Evolutionary conservation across 129 eudicot species (phyloP).

Genomic region (Lactuca saligna): DNA sequence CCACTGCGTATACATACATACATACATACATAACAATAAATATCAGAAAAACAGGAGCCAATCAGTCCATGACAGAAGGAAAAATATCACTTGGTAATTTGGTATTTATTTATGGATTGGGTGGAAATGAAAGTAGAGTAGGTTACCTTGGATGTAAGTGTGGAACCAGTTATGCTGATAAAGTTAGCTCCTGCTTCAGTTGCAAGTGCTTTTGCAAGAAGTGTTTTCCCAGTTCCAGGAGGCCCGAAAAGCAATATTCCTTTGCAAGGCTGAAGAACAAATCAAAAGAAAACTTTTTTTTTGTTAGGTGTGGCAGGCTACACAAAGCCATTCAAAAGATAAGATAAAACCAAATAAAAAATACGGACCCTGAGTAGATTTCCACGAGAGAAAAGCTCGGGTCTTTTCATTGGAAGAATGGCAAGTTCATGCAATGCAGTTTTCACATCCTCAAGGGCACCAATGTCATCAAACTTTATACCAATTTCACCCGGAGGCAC

Average conservation of each 20-base stretch:
- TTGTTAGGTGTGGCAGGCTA: conserved; percentile 7
- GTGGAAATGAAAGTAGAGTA: too few species aligned
- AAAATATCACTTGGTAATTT: not conserved
- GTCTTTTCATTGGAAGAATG: conserved; percentile 97
- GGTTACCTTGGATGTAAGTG: conserved; percentile 92
- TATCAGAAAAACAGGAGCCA: not conserved
- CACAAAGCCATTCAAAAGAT: not conserved
- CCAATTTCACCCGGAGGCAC: conserved; percentile 99
- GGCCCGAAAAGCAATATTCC: conserved; percentile 98
- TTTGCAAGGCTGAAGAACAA: conserved; percentile 79
- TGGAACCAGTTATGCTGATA: conserved; percentile 95
- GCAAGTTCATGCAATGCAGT: conserved; percentile 85
- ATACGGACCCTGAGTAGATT: conserved; percentile 77
- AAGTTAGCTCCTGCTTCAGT: conserved; percentile 99
- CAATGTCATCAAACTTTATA: conserved; percentile 90
- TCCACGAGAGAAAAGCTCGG: conserved; percentile 94
- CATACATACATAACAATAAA: not conserved
- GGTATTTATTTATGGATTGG: too few species aligned
- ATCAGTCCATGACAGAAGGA: not conserved
- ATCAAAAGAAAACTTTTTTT: not conserved
- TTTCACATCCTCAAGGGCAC: conserved; percentile 99
- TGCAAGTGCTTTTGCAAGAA: conserved; percentile 98
- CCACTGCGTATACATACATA: conserved; percentile 57
- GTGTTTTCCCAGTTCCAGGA: conserved; percentile 99
- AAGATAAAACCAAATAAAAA: not conserved